Conservation (phyloP, 108 stramenopile species). For the Skeletonema menzelii region DNA sequence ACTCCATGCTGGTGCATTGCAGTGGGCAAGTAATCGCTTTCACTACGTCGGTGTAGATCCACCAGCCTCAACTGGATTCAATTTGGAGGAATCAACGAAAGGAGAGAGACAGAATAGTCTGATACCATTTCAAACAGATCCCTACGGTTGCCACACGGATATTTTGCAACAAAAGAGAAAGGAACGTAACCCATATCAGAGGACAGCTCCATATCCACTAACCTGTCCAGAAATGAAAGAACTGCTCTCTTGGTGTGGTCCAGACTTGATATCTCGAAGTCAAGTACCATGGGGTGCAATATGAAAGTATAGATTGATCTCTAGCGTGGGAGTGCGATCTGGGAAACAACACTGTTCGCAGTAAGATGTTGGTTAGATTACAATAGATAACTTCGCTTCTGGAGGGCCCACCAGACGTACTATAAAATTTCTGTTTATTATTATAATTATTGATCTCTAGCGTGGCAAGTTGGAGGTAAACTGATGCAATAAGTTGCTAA, state of each 20-base stretch:
- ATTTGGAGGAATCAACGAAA: conserved; percentile 52
- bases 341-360: too few relatives aligned
- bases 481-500: too few relatives aligned
- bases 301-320: too few relatives aligned
- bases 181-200: conserved; percentile 87
- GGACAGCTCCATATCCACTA: conserved; percentile 86
- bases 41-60: conserved; percentile 89
- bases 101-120: conserved; percentile 84
- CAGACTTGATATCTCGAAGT: conserved; percentile 57
- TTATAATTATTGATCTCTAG: too few relatives aligned
- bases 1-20: conserved; percentile 84
- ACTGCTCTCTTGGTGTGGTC: conserved; percentile 87
- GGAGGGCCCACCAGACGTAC: too few relatives aligned
- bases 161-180: conserved; percentile 82
- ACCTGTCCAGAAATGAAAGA: conserved; percentile 90
- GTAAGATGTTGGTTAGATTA: too few relatives aligned
- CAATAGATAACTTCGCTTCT: too few relatives aligned
- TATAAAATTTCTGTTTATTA: too few relatives aligned
- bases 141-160: conserved; percentile 88
- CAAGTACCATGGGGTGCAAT: conserved; percentile 65
- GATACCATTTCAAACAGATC: conserved; percentile 86
- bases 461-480: too few relatives aligned
- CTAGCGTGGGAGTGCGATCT: too few relatives aligned
- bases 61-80: conserved; percentile 75
- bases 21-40: conserved; percentile 81